These are phyloP conservation scores for Cladosporium velox DNA, from an alignment of 2,329 filamentous ascomycete species.

Conservation along the genomic window DNA sequence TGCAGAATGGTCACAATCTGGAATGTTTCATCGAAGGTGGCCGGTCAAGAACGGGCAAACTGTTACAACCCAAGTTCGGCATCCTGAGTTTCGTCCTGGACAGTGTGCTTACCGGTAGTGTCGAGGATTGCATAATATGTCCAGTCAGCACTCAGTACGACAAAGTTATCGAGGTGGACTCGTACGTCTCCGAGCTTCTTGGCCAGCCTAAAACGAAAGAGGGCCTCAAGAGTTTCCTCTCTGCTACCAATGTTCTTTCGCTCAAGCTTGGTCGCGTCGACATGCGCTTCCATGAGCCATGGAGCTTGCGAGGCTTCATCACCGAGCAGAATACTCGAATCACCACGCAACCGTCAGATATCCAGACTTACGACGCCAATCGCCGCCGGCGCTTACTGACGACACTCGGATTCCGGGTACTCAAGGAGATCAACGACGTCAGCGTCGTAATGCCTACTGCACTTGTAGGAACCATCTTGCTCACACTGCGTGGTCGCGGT, in stretches of 20 bases:
- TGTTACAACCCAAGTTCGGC: slow-evolving; percentile 91
- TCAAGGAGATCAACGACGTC: slow-evolving; percentile 92
- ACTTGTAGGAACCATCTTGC: slow-evolving; percentile 86
- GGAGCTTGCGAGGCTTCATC: slow-evolving; percentile 84
- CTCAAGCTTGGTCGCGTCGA: slow-evolving; percentile 89
- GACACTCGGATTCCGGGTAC: slow-evolving; percentile 86
- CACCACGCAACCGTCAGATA: slow-evolving; percentile 16
- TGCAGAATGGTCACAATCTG: slow-evolving; percentile 90
- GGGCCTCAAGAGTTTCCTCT: slow-evolving; percentile 86
- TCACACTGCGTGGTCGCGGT: slow-evolving; percentile 87
- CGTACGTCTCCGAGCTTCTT: slow-evolving; percentile 90
- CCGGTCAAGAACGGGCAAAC: slow-evolving; percentile 78
- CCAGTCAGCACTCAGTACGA: slow-evolving; percentile 98
- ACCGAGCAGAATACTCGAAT: slow-evolving; percentile 68
- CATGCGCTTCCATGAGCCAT: slow-evolving; percentile 93
- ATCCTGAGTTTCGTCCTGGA: slow-evolving; percentile 91
- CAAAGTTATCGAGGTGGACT: slow-evolving; percentile 97
- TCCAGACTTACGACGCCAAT: slow-evolving; percentile 42
- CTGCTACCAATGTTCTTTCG: slow-evolving; percentile 82
- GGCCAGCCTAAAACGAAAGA: slow-evolving; percentile 96
- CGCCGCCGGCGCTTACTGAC: slow-evolving; percentile 70
- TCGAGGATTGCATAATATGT: slow-evolving; percentile 88
- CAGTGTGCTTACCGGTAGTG: slow-evolving; percentile 81
- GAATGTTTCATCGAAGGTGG: slow-evolving; percentile 98
- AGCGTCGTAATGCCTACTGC: slow-evolving; percentile 98